Evolutionary conservation across 116 monocot species (phyloP).

Genomic region (Dioscorea cayenensis): DNA sequence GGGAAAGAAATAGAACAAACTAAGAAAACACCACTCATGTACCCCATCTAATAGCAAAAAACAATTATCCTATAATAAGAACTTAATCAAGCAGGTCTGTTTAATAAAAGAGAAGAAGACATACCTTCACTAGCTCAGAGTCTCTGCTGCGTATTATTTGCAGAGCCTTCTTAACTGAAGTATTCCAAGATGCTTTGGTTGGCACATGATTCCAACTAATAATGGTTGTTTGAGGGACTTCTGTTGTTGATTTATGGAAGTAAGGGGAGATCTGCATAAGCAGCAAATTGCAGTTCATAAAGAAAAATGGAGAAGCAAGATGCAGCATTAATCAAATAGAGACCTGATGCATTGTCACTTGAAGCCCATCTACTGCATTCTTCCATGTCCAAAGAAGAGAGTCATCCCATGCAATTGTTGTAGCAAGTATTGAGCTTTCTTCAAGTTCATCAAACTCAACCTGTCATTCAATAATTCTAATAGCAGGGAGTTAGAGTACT

Average conservation of each 20-base stretch:
- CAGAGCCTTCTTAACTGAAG: constrained; percentile 66
- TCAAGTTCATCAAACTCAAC: constrained; percentile 90
- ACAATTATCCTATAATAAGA: background rate
- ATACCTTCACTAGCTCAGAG: constrained; percentile 67
- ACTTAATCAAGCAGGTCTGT: background rate
- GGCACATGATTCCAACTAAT: constrained; percentile 61
- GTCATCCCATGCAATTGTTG: constrained; percentile 88
- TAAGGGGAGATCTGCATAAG: constrained; percentile 44
- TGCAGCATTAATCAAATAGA: background rate
- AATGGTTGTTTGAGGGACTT: constrained; percentile 38
- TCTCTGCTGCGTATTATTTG: constrained; percentile 55
- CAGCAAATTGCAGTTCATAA: background rate
- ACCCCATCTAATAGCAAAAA: background rate
- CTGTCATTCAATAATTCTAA: constrained; percentile 49
- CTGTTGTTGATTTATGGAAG: constrained; percentile 26
- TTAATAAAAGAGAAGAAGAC: constrained; percentile 3
- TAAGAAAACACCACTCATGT: background rate
- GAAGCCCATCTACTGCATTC: constrained; percentile 55
- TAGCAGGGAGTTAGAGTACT: constrained; percentile 20
- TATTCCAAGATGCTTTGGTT: constrained; percentile 49
- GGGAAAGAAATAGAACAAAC: background rate
- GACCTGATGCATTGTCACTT: constrained; percentile 59
- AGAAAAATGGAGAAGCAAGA: background rate
- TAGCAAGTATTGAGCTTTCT: constrained; percentile 69
- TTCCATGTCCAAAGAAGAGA: constrained; percentile 63